Conservation (phyloP, 2,329 filamentous ascomycete genomes). For the Fusarium xylarioides region DNA sequence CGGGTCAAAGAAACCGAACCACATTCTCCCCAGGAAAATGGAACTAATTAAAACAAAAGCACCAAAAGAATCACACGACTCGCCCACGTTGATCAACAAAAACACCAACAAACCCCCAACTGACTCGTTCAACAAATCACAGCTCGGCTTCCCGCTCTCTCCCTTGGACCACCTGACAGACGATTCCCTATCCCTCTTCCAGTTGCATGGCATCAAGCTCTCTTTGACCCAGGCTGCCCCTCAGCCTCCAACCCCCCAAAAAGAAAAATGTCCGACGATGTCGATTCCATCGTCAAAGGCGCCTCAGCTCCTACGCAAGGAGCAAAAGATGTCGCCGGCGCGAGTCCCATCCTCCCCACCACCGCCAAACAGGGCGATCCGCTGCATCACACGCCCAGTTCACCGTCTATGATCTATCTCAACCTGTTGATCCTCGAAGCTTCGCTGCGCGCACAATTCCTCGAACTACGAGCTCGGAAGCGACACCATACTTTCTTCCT, state of each 20-base stretch:
- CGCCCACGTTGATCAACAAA: slow-evolving; percentile 24
- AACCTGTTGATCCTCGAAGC: slow-evolving; percentile 97
- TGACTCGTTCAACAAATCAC: slow-evolving; percentile 5
- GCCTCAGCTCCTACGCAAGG: slow-evolving; percentile 72
- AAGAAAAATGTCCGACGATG: slow-evolving; percentile 66
- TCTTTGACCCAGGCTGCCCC: slow-evolving; percentile 36
- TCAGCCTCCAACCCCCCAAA: slow-evolving; percentile 19
- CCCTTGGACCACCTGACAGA: slow-evolving; percentile 5
- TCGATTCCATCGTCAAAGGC: slow-evolving; percentile 94
- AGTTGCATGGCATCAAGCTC: slow-evolving; percentile 37
- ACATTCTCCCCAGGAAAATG: slow-evolving; percentile 20
- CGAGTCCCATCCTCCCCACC: slow-evolving; percentile 55
- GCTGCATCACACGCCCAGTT: slow-evolving; percentile 83
- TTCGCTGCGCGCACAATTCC: slow-evolving; percentile 90
- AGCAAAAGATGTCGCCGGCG: slow-evolving; percentile 51
- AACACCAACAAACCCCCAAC: not conserved
- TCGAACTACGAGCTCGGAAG: slow-evolving; percentile 85
- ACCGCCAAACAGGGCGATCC: slow-evolving; percentile 69
- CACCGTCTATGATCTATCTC: slow-evolving; percentile 95
- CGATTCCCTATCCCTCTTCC: not conserved
- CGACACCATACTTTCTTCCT: slow-evolving; percentile 95
- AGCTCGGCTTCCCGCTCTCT: not conserved
- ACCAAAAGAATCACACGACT: slow-evolving; percentile 18
- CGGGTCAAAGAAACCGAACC: slow-evolving; percentile 26
- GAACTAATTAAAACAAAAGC: not conserved